These are phyloP conservation scores for Zangia roseola DNA, from an alignment of 768 basidiomycete genomes.

Conservation along the genomic window DNA sequence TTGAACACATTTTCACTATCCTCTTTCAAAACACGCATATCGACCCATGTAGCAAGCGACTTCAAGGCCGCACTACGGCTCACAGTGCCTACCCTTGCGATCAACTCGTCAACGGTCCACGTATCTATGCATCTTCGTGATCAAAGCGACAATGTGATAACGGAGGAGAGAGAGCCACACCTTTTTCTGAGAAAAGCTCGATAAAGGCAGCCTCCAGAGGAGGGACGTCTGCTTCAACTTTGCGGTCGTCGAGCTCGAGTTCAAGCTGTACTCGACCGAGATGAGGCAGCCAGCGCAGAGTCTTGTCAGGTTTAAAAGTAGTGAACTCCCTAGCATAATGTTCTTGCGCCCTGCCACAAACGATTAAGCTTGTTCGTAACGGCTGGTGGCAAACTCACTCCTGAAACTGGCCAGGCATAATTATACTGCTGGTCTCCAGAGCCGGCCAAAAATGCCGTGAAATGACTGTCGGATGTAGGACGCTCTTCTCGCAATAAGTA, in stretches of 20 bases:
- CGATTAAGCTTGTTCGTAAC: neutral
- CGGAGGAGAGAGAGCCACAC: slow-evolving; percentile 34
- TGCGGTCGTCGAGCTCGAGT: slow-evolving; percentile 80
- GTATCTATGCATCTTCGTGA: slow-evolving; percentile 40
- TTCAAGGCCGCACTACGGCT: slow-evolving; percentile 66
- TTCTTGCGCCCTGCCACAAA: slow-evolving; percentile 58
- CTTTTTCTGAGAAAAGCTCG: slow-evolving; percentile 76
- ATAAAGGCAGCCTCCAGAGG: slow-evolving; percentile 91
- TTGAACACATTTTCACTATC: slow-evolving; percentile 57
- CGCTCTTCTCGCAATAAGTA: slow-evolving; percentile 43
- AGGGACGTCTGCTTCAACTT: slow-evolving; percentile 69
- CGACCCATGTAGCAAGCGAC: slow-evolving; percentile 81
- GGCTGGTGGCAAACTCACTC: slow-evolving; percentile 44
- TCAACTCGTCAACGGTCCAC: slow-evolving; percentile 73
- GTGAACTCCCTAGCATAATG: slow-evolving; percentile 74
- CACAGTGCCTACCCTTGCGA: slow-evolving; percentile 58
- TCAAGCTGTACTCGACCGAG: slow-evolving; percentile 82
- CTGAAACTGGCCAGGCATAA: slow-evolving; percentile 85
- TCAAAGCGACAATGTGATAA: neutral
- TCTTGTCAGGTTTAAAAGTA: slow-evolving; percentile 91
- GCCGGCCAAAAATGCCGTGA: slow-evolving; percentile 96
- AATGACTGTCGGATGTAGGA: slow-evolving; percentile 86
- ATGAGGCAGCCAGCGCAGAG: slow-evolving; percentile 84
- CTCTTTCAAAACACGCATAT: slow-evolving; percentile 77
- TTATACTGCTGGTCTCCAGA: slow-evolving; percentile 67